Evolutionary conservation across 345 rosid genomes (phyloP).

Genomic region (Triadica sebifera): DNA sequence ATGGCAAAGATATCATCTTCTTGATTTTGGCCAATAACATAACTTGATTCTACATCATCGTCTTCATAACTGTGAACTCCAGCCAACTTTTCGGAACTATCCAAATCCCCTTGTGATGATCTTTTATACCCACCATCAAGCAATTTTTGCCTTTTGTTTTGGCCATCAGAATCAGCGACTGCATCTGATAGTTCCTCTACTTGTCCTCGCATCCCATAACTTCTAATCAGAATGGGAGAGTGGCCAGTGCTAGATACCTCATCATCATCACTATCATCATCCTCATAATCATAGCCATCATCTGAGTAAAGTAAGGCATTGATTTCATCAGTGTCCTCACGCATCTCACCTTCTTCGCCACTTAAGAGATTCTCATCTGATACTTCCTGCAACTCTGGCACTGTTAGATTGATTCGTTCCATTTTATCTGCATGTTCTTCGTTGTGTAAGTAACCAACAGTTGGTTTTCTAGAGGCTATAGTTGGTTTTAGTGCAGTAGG

Average conservation of each 20-base stretch:
- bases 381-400: slow-evolving; percentile 30
- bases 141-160: slow-evolving; percentile 45
- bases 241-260: slow-evolving; percentile 23
- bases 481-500: slow-evolving; percentile 33
- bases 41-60: slow-evolving; percentile 23
- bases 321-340: slow-evolving; percentile 27
- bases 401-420: slow-evolving; percentile 28
- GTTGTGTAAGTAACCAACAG: slow-evolving; percentile 24
- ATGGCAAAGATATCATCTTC: slow-evolving; percentile 32
- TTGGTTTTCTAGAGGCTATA: slow-evolving; percentile 20
- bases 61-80: slow-evolving; percentile 20
- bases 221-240: slow-evolving; percentile 16
- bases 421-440: slow-evolving; percentile 23
- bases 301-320: slow-evolving; percentile 27
- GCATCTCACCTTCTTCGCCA: slow-evolving; percentile 38
- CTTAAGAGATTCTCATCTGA: slow-evolving; percentile 34
- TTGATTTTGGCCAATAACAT: slow-evolving; percentile 6
- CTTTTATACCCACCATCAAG: slow-evolving; percentile 16
- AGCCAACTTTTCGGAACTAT: slow-evolving; percentile 8
- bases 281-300: slow-evolving; percentile 24
- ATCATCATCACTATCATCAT: slow-evolving; percentile 1
- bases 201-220: slow-evolving; percentile 9
- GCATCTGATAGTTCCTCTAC: slow-evolving; percentile 38
- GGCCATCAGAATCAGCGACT: slow-evolving; percentile 51
- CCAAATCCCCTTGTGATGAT: slow-evolving; percentile 6